Evolutionary conservation across 495 filamentous ascomycete genomes (phyloP).

Genomic region (Tuber magnatum): DNA sequence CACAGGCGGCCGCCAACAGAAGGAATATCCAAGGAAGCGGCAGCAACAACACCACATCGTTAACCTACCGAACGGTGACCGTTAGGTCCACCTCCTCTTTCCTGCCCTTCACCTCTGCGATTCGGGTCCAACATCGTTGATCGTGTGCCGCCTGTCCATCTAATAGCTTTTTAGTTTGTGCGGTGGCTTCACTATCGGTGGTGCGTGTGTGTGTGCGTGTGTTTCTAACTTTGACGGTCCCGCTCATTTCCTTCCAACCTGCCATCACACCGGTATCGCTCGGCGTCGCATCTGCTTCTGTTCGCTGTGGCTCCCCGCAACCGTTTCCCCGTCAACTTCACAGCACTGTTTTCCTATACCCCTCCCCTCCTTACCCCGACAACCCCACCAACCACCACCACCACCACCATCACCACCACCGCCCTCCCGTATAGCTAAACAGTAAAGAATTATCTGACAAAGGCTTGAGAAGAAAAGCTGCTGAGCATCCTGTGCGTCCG

Average conservation of each 20-base stretch:
- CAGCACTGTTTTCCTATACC: neutral
- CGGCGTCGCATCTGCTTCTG: neutral
- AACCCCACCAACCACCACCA: neutral
- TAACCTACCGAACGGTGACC: no score
- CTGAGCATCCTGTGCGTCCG: conserved; percentile 19
- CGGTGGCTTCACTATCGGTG: neutral
- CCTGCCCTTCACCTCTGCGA: neutral
- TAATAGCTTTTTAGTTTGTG: neutral
- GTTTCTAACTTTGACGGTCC: neutral
- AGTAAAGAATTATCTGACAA: neutral
- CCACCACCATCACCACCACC: neutral
- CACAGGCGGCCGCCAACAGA: neutral
- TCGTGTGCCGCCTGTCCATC: neutral
- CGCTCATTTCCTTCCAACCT: neutral
- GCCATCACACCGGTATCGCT: neutral
- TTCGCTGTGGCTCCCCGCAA: conserved; percentile 3
- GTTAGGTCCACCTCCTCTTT: neutral
- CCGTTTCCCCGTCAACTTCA: conserved; percentile 1
- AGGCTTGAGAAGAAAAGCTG: conserved; percentile 2
- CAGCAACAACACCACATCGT: neutral
- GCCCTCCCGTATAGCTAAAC: neutral
- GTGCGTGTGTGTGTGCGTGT: neutral
- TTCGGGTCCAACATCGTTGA: neutral
- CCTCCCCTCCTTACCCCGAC: neutral
- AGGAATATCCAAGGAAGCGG: neutral